These are phyloP conservation scores for Xylariaceae sp. DNA, from an alignment of 2,329 filamentous ascomycete species.

Conservation along the genomic window DNA sequence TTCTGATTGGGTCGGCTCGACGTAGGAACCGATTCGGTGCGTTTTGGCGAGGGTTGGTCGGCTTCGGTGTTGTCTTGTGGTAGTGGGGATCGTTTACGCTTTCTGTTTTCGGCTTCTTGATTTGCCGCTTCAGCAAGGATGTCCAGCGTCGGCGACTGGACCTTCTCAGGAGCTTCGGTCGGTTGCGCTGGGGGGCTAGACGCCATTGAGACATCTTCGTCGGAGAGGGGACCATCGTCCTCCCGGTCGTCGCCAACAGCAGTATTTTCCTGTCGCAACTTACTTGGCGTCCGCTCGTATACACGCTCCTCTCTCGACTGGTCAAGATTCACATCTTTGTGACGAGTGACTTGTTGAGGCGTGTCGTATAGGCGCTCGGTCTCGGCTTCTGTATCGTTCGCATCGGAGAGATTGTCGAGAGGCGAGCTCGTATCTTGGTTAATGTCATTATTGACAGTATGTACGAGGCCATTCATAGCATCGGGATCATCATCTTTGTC, in stretches of 20 bases:
- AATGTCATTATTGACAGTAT: constrained; percentile 17
- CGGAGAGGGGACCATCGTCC: constrained; percentile 33
- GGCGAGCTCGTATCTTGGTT: constrained; percentile 34
- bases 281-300: constrained; percentile 70
- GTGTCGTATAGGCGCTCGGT: constrained; percentile 90
- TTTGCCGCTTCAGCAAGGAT: constrained; percentile 27
- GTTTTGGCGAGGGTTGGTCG: constrained; percentile 20
- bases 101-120: constrained; percentile 28
- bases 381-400: constrained; percentile 77
- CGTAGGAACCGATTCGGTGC: constrained; percentile 20
- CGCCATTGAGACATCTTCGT: constrained; percentile 27
- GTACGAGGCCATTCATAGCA: constrained; percentile 44
- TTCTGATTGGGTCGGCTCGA: constrained; percentile 24
- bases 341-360: constrained; percentile 60
- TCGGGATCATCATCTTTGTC: constrained; percentile 71
- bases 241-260: constrained; percentile 30
- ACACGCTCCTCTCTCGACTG: constrained; percentile 48
- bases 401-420: constrained; percentile 51
- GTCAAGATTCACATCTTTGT: constrained; percentile 57
- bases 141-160: constrained; percentile 26
- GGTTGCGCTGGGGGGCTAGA: constrained; percentile 27
- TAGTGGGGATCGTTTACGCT: constrained; percentile 30
- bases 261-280: constrained; percentile 50
- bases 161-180: constrained; percentile 16
- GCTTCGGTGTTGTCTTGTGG: constrained; percentile 17